Evolutionary conservation across 169 alveolate genomes (phyloP), one percentile per base, ranked within the genome.

Genomic region (Cryptosporidium canis): DNA sequence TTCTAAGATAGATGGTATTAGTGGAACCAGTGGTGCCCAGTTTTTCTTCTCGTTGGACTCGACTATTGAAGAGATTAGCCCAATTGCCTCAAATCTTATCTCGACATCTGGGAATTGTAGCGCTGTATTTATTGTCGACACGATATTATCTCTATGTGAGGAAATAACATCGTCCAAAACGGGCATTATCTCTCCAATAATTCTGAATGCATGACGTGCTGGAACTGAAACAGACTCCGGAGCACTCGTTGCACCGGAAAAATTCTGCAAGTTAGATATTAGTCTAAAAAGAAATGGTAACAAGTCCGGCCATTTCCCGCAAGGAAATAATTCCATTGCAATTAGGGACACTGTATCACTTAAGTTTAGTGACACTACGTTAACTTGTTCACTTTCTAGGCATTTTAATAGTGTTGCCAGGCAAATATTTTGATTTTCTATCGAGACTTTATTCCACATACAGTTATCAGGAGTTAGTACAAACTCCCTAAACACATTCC

Each of bases 131-230:
- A 77, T 77, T 21, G 87, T 77, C 18, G 87, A 77, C 11, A 77
- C 72, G n/a, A 77, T 77, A 43, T 37, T 77, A 43, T 77, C 87
- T 45, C 87, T 77, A 29, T 77, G 87, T 29, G 72, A 41, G 21
- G 87, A 24, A 41, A 77, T 33, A 16, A 77, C 87, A 39, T 77
- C 87, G 31, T 77, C 87, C 37, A 77, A 39, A 41, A 77, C 87
- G 8, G 87, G 87, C 87, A 77, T 77, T 39, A 77, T 77, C 27
- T 77, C 87, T 6, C 87, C 71, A 35, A 77, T 63, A 21, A 77
- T 77, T 61, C 87, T 77, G 45, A 77, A 77, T 18, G 87, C 87
- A 58, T 77, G 87, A 1, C 77, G 72, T 58, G 87, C 87, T 27
- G 87, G 87, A 41, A 77, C 58, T 1, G 72, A 35, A 39, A 61